Base-by-base conservation (phyloP, 2,329 filamentous ascomycete species). In the Penicillium griseofulvum region DNA sequence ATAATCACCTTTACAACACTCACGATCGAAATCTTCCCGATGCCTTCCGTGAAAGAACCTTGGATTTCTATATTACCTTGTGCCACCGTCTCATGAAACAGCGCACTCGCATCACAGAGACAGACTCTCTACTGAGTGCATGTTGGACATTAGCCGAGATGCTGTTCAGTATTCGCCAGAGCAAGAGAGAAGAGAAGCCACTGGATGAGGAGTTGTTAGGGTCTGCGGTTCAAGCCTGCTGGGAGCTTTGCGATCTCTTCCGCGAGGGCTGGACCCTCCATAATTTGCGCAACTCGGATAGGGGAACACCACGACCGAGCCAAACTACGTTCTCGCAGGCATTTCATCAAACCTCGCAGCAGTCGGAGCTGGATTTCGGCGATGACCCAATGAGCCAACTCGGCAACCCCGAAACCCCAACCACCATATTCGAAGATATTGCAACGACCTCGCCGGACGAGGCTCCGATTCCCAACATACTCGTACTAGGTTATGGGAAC, bases 81-180 rank as follows among this genome's bases (percentile, higher is more conserved):
- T 97, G 93, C 68, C 93, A 97, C 72, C 86, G 93, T 37, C 76
- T 97, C n/a, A 97, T 97, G 91, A 97, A 96, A 72, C 91, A 96
- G 72, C 84, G 90, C 54, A 88, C 84, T 50, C 87, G 90, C 28
- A 74, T 92, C 2, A 87, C 86, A 0, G 87, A 96, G 66, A 93
- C 90, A 0, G 91, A 96, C 70, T 87, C 89, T 7, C 80, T 97
- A 4, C 81, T 97, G 4, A 83, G 87, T 52, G 90, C 91, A 22
- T 96, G 92, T 69, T 97, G 93, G 93, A 84, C 87, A 3, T 76
- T 97, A 12, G 91, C 92, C 8, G 92, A 96, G 72, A 95, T 95
- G 86, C 83, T 97, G 0, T 96, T 96, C 73, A 95, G 86, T 69
- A 81, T 97, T 38, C 87, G 91, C 3, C 91, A 96, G 66, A 93